Percentiles rank a stretch among this genome's conserved stretches.
Conservation (phyloP, 208 protist genomes). For the Naegleria fowleri region DNA sequence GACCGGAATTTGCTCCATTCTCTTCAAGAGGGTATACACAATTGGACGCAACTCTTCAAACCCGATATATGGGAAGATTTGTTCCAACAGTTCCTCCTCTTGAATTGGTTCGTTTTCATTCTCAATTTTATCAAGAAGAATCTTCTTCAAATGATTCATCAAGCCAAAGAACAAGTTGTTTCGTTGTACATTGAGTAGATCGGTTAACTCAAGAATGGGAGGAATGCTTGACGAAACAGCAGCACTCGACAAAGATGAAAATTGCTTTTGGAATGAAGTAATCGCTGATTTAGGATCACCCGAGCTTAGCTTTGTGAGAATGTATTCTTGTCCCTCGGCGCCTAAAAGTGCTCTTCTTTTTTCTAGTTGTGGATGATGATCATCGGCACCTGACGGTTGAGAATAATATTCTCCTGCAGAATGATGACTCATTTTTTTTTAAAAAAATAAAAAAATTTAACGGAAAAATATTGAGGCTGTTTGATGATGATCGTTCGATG, state of each 20-base stretch:
- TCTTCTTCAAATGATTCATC: not conserved
- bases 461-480: too few relatives aligned
- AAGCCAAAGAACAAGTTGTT: not conserved
- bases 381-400: not conserved
- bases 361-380: not conserved
- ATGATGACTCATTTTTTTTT: not conserved
- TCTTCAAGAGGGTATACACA: not conserved
- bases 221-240: not conserved
- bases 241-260: not conserved
- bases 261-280: not conserved
- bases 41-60: slow-evolving; percentile 1
- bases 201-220: not conserved
- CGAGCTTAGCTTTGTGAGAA: not conserved
- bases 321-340: not conserved
- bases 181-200: not conserved
- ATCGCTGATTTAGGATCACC: not conserved
- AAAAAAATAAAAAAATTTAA: not conserved
- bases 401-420: not conserved
- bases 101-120: not conserved
- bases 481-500: too few relatives aligned
- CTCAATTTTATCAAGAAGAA: slow-evolving; percentile 3
- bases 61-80: slow-evolving; percentile 15
- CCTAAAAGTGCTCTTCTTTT: not conserved
- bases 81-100: not conserved
- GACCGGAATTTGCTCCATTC: not conserved